Percentiles rank a stretch among this genome's conserved stretches.
phyloP scores from a whole-genome alignment of 345 rosid genomes.

The Arabidopsis suecica region DNA sequence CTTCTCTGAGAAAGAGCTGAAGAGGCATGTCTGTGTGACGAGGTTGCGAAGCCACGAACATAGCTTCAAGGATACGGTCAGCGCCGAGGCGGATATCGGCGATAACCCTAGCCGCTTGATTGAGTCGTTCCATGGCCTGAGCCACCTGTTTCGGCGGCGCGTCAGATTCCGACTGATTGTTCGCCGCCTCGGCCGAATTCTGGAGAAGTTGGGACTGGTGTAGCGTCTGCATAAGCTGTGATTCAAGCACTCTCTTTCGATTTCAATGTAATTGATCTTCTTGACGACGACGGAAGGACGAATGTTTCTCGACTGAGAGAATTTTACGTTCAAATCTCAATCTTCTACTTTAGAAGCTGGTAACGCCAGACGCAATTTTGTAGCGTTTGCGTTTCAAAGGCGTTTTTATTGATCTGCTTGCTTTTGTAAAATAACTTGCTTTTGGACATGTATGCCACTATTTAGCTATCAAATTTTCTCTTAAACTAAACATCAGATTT shows the following conservation, averaged over 20 bases:
- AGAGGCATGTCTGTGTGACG: slow-evolving; percentile 68
- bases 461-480: no score
- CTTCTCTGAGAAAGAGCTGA: slow-evolving; percentile 70
- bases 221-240: slow-evolving; percentile 48
- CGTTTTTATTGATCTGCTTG: not conserved
- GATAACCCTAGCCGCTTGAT: slow-evolving; percentile 84
- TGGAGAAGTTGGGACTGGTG: slow-evolving; percentile 49
- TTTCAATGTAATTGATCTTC: not conserved
- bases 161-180: slow-evolving; percentile 51
- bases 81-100: slow-evolving; percentile 91
- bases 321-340: not conserved
- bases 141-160: slow-evolving; percentile 99
- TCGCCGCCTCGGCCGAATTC: slow-evolving; percentile 36
- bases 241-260: slow-evolving; percentile 11
- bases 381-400: slow-evolving; percentile 21
- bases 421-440: not conserved
- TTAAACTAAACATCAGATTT: no score
- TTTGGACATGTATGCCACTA: no score
- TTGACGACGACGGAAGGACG: not conserved
- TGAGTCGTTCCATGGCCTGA: slow-evolving; percentile 86
- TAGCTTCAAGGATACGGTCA: slow-evolving; percentile 89
- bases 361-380: slow-evolving; percentile 14
- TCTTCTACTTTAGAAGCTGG: not conserved
- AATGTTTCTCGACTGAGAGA: not conserved
- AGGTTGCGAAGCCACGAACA: slow-evolving; percentile 70